Evolutionary conservation across 2,329 filamentous ascomycete species (phyloP), one percentile per base, ranked within the genome.

Genomic region (Penicillium sp.): DNA sequence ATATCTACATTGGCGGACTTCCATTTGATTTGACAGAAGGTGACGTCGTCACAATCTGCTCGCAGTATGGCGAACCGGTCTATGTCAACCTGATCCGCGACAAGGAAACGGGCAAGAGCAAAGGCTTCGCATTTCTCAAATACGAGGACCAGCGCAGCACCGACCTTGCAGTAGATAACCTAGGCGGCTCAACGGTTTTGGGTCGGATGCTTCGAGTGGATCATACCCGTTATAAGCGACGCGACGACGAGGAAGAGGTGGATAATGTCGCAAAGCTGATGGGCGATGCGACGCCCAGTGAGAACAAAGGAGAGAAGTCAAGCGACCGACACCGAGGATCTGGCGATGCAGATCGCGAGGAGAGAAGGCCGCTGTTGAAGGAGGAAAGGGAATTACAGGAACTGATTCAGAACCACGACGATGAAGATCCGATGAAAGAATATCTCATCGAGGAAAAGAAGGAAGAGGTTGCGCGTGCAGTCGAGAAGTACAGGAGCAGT

Each of bases 101-200:
- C 81, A 95, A 95, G 72, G 96, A 98, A 73, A 96, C 93, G 0
- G 95, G 95, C 60, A 97, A 96, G 77, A 96, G 90, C 60, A 90
- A 89, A 64, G 95, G 95, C 0, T 99, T 98, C 71, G 92, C 90
- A 3, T 99, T 96, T 83, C 83, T 99, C 57, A 99, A 99, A 73
- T 99, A 98, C 76, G 95, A 99, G 74, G 93, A 99, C 75, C 95
- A 99, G 79, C 84, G 93, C 65, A 97, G 93, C 77, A 96, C 91
- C 60, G 93, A 98, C 75, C 79, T 99, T 43, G 95, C 96, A 0
- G 96, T 99, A 10, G 95, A 99, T 77, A 99, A 99, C 73, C 79
- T 99, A 5, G 90, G 92, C 39, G 95, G 95, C 31, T 89, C 93
- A 9, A 89, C 87, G 29, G 87, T 99, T 19, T 81, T 90, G 71